Base-by-base conservation (phyloP, 1,139 yeast genomes). In the Pichia sp. region DNA sequence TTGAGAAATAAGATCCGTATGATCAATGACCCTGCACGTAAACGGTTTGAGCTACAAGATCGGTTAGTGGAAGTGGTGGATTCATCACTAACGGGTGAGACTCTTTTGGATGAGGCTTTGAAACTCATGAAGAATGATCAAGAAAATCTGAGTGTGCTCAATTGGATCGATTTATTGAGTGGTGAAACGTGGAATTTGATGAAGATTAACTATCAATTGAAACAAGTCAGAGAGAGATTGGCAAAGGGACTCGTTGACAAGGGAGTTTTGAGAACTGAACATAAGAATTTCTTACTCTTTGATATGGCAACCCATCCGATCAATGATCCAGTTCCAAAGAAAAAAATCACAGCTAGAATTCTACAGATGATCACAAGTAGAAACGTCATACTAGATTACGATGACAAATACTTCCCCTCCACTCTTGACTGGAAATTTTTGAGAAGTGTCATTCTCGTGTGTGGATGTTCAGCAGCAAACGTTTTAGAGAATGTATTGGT, bases 271-370 rank as follows among this genome's bases (percentile, higher is more conserved):
- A 77, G 96, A 62, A 93, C 98, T 3, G 98, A 91, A 59, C 77
- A 95, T 57, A 87, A 88, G 56, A 93, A 86, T 64, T 91, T 91
- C 59, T 77, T 93, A 55, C 66, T 91, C 39, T 91, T 91, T 51
- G 98, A 91, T 61, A 91, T 91, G 96, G 96, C 98, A 18, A 93
- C 98, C 7, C 98, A 93, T 59, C 99, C 99, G 4, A 77, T 91
- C 12, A 83, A 93, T 27, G 98, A 91, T 61, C 72, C 71, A 44
- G 64, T 80, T 38, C 72, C 83, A 32, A 85, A 94, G 52, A 93
- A 87, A 59, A 83, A 82, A 47, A 78, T 86, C 40, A 67, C 76
- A 34, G 77, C 80, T 45, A 73, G 97, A 52, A 74, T 86, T 24
- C 66, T 88, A 45, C 69, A 73, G 35, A 60, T 86, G 39, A 67